Conservation (phyloP, 768 basidiomycete species). For the Tulasnella sp. region DNA sequence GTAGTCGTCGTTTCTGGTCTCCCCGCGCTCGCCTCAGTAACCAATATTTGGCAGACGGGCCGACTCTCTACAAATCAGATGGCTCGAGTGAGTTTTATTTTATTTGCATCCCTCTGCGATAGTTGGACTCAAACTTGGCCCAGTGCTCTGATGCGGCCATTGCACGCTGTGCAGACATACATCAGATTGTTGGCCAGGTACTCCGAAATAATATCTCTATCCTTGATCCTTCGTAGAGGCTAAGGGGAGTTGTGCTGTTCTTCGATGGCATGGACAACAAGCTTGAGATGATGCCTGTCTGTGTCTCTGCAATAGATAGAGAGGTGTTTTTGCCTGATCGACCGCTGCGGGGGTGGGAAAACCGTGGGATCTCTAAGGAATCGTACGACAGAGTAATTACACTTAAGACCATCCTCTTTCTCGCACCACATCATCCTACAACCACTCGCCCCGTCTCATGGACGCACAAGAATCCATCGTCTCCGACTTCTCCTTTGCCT, state of each 20-base stretch:
- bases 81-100: constrained; percentile 49
- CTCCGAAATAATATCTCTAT: neutral
- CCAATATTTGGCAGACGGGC: constrained; percentile 85
- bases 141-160: constrained; percentile 72
- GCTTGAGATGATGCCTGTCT: no score
- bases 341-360: neutral
- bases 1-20: constrained; percentile 78
- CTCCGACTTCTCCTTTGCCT: constrained; percentile 22
- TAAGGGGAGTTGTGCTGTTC: no score
- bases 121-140: constrained; percentile 7
- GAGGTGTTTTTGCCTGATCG: neutral
- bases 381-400: constrained; percentile 5
- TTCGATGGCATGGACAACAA: no score
- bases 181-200: constrained; percentile 67
- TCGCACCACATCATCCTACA: neutral
- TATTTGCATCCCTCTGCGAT: neutral
- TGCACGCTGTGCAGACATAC: constrained; percentile 68
- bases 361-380: neutral
- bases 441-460: constrained; percentile 5
- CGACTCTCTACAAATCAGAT: constrained; percentile 53
- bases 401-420: neutral
- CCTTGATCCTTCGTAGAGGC: neutral
- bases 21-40: constrained; percentile 80
- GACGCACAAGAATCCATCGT: constrained; percentile 4
- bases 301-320: neutral